Evolutionary conservation across 352 stramenopile species (phyloP).

Genomic region (Globisporangium rhizosaccharum): DNA sequence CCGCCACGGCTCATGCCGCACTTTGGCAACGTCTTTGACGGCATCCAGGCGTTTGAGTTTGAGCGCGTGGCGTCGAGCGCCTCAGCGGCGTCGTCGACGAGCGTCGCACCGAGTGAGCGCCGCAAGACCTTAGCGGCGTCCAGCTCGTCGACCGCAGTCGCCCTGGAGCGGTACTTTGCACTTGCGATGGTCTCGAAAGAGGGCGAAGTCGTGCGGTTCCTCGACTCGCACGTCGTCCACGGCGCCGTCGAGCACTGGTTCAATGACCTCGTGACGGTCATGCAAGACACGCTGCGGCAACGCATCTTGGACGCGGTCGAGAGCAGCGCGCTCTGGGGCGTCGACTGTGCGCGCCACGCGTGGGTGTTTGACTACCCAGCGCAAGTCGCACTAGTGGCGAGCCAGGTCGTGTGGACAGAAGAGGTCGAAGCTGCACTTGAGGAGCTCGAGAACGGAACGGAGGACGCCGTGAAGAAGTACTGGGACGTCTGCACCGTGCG

Average conservation of each 20-base stretch:
- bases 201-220: conserved; percentile 86
- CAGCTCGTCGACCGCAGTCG: conserved; percentile 14
- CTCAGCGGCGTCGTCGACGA: no score
- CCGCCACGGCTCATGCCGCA: conserved; percentile 85
- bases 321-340: conserved; percentile 89
- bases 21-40: conserved; percentile 90
- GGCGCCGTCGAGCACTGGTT: conserved; percentile 91
- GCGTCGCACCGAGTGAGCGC: no score
- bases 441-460: conserved; percentile 92
- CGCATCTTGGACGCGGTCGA: conserved; percentile 90
- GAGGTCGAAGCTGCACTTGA: conserved; percentile 89
- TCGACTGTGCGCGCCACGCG: conserved; percentile 71
- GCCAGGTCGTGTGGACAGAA: conserved; percentile 93
- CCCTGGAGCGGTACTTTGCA: conserved; percentile 55
- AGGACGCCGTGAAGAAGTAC: conserved; percentile 95
- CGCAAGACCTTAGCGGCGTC: neutral
- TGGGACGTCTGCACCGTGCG: conserved; percentile 88
- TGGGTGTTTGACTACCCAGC: conserved; percentile 91
- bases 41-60: conserved; percentile 81
- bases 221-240: conserved; percentile 72
- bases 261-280: conserved; percentile 92
- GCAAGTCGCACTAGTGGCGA: conserved; percentile 79
- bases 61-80: conserved; percentile 22
- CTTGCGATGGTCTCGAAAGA: conserved; percentile 96
- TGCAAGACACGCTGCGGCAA: conserved; percentile 86